Evolutionary conservation across 768 basidiomycete species (phyloP).

Genomic region (Symmetrospora coprosmae): DNA sequence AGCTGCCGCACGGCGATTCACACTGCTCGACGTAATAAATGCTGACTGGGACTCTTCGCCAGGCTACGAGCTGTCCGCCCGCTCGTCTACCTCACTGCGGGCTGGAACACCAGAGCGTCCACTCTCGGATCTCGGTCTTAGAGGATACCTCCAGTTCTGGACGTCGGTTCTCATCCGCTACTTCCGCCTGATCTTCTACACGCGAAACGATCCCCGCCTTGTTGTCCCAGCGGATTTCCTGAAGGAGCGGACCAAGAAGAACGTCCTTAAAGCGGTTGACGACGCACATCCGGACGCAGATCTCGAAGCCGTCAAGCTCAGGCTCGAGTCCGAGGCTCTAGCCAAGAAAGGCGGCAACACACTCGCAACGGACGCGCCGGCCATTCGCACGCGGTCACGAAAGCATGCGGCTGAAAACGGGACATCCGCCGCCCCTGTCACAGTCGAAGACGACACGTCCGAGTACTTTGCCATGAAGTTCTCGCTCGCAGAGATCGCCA

Average conservation of each 20-base stretch:
- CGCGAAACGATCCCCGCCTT: slow-evolving; percentile 21
- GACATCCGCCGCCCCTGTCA: too few species aligned
- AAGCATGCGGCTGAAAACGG: too few species aligned
- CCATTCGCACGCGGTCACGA: too few species aligned
- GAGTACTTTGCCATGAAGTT: slow-evolving; percentile 13
- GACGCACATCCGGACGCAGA: too few species aligned
- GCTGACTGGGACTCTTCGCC: neutral
- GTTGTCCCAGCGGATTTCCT: slow-evolving; percentile 2
- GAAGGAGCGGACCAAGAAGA: neutral
- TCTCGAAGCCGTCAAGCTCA: neutral
- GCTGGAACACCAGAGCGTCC: slow-evolving; percentile 81
- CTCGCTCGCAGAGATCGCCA: slow-evolving; percentile 58
- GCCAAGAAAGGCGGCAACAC: neutral
- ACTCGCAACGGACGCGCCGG: neutral
- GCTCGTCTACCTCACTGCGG: slow-evolving; percentile 41
- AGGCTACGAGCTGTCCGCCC: slow-evolving; percentile 78
- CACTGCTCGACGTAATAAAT: neutral
- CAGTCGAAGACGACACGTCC: neutral
- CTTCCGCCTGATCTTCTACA: slow-evolving; percentile 47
- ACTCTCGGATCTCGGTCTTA: slow-evolving; percentile 77
- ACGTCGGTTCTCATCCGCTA: slow-evolving; percentile 68
- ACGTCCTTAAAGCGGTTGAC: too few species aligned
- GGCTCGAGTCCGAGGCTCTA: neutral
- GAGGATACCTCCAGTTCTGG: slow-evolving; percentile 76
- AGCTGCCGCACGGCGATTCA: too few species aligned